These are phyloP conservation scores for Hypoxylon lienhwacheense DNA, from an alignment of 495 filamentous ascomycete species.

Conservation along the genomic window DNA sequence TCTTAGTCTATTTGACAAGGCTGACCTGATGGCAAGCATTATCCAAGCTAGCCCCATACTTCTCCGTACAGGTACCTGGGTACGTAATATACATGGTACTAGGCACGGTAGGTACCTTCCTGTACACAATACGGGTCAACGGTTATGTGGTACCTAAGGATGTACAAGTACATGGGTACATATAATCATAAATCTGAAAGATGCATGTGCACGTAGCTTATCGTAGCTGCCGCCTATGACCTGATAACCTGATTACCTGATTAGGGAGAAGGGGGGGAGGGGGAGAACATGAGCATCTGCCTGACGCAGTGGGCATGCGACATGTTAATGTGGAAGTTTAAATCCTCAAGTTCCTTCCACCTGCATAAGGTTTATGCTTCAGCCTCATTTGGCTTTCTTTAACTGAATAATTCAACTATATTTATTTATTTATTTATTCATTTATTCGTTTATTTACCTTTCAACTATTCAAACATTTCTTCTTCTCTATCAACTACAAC, in stretches of 20 bases:
- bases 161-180: too few relatives aligned
- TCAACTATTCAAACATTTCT: background rate
- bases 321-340: background rate
- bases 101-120: too few relatives aligned
- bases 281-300: too few relatives aligned
- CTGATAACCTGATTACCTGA: background rate
- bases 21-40: constrained; percentile 13
- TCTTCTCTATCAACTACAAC: too few relatives aligned
- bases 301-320: constrained; percentile 22
- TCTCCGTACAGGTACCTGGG: too few relatives aligned
- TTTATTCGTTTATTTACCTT: background rate
- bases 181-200: too few relatives aligned
- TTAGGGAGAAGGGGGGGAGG: constrained; percentile 2
- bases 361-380: background rate
- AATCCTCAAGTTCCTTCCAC: constrained; percentile 2
- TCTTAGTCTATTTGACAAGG: constrained; percentile 15
- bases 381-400: background rate
- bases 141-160: too few relatives aligned
- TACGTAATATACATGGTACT: too few relatives aligned
- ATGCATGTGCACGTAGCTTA: too few relatives aligned
- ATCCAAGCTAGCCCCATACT: constrained; percentile 19
- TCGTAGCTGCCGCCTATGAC: constrained; percentile 13
- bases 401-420: too few relatives aligned
- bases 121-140: too few relatives aligned
- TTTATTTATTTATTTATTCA: background rate